These are phyloP conservation scores for Serpula lacrymans DNA, from an alignment of 768 basidiomycete genomes.

Conservation along the genomic window DNA sequence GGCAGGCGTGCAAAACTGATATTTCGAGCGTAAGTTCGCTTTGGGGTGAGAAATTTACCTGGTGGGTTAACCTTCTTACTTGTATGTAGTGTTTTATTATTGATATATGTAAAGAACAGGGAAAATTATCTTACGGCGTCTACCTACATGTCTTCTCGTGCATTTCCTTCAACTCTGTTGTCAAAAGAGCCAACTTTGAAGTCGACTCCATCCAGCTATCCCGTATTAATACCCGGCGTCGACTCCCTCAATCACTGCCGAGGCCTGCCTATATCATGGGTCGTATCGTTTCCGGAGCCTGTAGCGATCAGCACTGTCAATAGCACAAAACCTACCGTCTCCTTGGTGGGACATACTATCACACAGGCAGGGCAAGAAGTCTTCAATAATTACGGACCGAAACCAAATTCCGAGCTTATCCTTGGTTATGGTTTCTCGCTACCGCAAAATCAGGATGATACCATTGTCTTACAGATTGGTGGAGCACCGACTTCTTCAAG, in stretches of 20 bases:
- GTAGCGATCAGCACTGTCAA: not conserved
- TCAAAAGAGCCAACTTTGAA: constrained; percentile 51
- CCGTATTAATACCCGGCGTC: constrained; percentile 82
- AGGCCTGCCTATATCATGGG: constrained; percentile 80
- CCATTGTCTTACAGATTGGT: constrained; percentile 75
- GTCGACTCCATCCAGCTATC: constrained; percentile 51
- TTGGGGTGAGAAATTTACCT: constrained; percentile 58
- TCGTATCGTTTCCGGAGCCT: constrained; percentile 42
- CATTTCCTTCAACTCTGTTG: constrained; percentile 85
- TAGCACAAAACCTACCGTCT: constrained; percentile 38
- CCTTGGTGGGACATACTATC: constrained; percentile 54
- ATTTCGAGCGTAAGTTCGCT: constrained; percentile 31
- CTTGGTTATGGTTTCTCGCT: constrained; percentile 91
- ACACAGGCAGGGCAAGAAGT: constrained; percentile 51
- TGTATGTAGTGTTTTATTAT: constrained; percentile 50
- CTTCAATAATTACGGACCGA: constrained; percentile 90
- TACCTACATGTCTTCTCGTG: constrained; percentile 82
- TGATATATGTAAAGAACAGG: constrained; percentile 39
- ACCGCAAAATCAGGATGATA: constrained; percentile 79
- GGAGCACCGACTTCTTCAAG: constrained; percentile 34
- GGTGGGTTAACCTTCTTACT: constrained; percentile 46
- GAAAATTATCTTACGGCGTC: constrained; percentile 65
- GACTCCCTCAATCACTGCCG: constrained; percentile 87
- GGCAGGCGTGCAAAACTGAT: constrained; percentile 47
- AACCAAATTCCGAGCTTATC: constrained; percentile 86